Evolutionary conservation across 2,329 filamentous ascomycete species (phyloP), one percentile per base, ranked within the genome.

Genomic region (Cladosporium sp.): DNA sequence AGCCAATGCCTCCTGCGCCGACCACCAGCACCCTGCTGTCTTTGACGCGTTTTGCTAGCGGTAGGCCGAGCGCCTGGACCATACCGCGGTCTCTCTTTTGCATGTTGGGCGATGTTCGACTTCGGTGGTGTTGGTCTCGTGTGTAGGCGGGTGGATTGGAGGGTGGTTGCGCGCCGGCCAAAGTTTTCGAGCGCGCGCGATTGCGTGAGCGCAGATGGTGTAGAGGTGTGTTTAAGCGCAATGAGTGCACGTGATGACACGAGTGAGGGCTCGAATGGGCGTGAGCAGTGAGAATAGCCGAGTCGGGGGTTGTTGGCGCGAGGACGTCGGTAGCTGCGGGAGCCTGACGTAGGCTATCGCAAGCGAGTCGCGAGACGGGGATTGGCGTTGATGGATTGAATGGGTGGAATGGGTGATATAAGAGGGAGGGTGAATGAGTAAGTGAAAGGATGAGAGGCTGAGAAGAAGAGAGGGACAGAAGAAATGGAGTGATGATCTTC

Each of bases 1-100:
- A 98, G 60, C 93, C 93, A 65, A 98, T 98, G 55, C 93, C 93
- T 55, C 93, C 93, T 50, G 93, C 93, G 62, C 93, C 93, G 51
- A 98, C 92, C 77, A 98, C 89, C 52, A 98, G 78, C 47, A 96
- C 59, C 13, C 63, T 54, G 51, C 63, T 65, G 49, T 61, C 58
- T 51, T 65, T 64, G 42, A 66, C 59, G 18, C 54, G 58, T 51
- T 58, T 59, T 5, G 55, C 73, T 63, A 89, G 82, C 40, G 87
- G 75, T 30, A 76, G 74, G 54, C 85, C 85, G 46, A 91, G 77
- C 53, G 86, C 87, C 69, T 86, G 81, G 56, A 77, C 67, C 47
- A 73, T 63, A 59, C 69, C 73, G 51, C 65, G 69, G 53, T 78
- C 75, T 62, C 75, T 74, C 32, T 56, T 56, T 57, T 67, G 67